Conservation (phyloP, 2,329 filamentous ascomycete genomes). For the Ophiostoma himal-ulmi region DNA sequence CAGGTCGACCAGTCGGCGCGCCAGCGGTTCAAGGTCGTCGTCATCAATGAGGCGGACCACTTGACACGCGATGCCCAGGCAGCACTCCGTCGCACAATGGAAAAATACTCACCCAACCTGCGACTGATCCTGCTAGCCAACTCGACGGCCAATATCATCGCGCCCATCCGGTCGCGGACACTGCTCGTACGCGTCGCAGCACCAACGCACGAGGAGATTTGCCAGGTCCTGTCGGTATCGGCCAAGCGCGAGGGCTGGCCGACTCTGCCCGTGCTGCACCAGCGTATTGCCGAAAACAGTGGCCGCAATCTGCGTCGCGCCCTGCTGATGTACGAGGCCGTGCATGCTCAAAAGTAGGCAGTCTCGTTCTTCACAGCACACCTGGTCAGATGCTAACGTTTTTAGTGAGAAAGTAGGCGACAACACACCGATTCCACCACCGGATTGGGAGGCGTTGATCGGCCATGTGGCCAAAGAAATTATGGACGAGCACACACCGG, state of each 20-base stretch:
- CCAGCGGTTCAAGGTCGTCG: slow-evolving; percentile 95
- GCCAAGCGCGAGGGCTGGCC: slow-evolving; percentile 80
- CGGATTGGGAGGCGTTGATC: slow-evolving; percentile 94
- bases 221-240: slow-evolving; percentile 61
- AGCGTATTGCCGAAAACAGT: slow-evolving; percentile 82
- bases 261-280: slow-evolving; percentile 67
- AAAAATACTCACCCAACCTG: slow-evolving; percentile 96
- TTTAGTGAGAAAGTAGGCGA: slow-evolving; percentile 82
- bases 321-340: slow-evolving; percentile 92
- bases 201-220: slow-evolving; percentile 80
- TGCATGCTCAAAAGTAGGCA: slow-evolving; percentile 90
- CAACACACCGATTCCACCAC: slow-evolving; percentile 81
- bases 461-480: slow-evolving; percentile 87
- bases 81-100: slow-evolving; percentile 91
- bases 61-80: slow-evolving; percentile 92
- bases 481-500: slow-evolving; percentile 85
- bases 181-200: slow-evolving; percentile 87
- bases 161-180: slow-evolving; percentile 90
- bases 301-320: slow-evolving; percentile 85
- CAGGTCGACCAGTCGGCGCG: slow-evolving; percentile 91
- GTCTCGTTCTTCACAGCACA: not conserved
- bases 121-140: slow-evolving; percentile 89
- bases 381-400: not conserved
- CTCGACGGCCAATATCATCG: slow-evolving; percentile 96
- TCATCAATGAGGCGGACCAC: slow-evolving; percentile 98